Conservation (phyloP, 2,329 filamentous ascomycete species). For the Leptoxyphium fumago region DNA sequence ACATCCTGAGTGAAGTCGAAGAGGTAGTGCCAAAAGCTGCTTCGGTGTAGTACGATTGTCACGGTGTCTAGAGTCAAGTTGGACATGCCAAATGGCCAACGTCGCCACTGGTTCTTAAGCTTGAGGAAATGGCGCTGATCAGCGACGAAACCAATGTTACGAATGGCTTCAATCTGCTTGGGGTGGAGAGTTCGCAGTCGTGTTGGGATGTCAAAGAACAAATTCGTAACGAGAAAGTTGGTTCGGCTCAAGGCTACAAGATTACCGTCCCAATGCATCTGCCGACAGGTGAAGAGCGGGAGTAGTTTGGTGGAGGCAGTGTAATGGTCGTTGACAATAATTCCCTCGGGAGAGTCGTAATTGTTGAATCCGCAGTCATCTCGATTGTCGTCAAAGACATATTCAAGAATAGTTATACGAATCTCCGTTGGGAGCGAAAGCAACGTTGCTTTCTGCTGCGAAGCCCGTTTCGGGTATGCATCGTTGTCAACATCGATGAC, state of each 20-base stretch:
- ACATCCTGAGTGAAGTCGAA: conserved; percentile 20
- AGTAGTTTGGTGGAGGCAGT: conserved; percentile 13
- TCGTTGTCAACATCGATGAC: not conserved
- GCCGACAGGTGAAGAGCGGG: conserved; percentile 24
- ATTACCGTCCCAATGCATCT: conserved; percentile 22
- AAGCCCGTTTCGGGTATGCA: not conserved
- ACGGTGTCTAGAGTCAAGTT: conserved; percentile 19
- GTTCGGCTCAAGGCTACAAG: conserved; percentile 22
- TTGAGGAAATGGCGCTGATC: conserved; percentile 18
- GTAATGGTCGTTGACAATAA: conserved; percentile 17
- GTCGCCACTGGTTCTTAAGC: conserved; percentile 17
- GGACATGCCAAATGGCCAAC: conserved; percentile 19
- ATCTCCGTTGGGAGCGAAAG: conserved; percentile 24
- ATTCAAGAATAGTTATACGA: conserved; percentile 20
- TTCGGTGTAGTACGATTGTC: conserved; percentile 17
- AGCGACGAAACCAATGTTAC: conserved; percentile 18
- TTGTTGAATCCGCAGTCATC: conserved; percentile 4
- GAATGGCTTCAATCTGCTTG: conserved; percentile 18
- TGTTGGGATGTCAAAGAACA: conserved; percentile 17
- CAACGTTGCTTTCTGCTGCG: conserved; percentile 4
- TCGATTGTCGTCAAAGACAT: conserved; percentile 10
- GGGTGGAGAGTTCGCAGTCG: conserved; percentile 12
- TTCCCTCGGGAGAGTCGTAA: conserved; percentile 7
- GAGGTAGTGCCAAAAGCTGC: conserved; percentile 20
- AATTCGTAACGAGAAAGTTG: conserved; percentile 21